These are phyloP conservation scores for Coriolopsis trogii DNA, from an alignment of 1,284 basidiomycete species.

Conservation along the genomic window DNA sequence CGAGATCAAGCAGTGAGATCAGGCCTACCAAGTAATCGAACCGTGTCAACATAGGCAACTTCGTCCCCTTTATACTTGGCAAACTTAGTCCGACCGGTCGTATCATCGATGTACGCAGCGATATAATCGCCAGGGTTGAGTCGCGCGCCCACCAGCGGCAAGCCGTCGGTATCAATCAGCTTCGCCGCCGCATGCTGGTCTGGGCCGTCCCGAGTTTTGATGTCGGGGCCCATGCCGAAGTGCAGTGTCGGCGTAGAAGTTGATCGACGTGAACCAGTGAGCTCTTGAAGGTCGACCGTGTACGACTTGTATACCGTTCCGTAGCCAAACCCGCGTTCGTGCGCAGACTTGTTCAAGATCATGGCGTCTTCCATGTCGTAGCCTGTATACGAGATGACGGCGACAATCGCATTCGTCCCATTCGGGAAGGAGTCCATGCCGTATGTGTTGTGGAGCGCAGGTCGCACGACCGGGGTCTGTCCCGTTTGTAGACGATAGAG, in stretches of 20 bases:
- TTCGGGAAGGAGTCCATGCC: constrained; percentile 99
- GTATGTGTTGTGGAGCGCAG: constrained; percentile 91
- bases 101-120: constrained; percentile 89
- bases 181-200: constrained; percentile 58
- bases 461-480: constrained; percentile 95
- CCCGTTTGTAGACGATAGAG: constrained; percentile 95
- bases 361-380: constrained; percentile 99
- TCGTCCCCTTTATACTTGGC: constrained; percentile 99
- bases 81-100: constrained; percentile 81
- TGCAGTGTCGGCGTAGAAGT: constrained; percentile 64
- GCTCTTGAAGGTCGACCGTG: constrained; percentile 88
- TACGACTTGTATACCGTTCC: constrained; percentile 98
- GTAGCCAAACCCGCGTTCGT: constrained; percentile 97
- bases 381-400: constrained; percentile 99
- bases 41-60: constrained; percentile 87
- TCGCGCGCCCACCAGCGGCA: constrained; percentile 79
- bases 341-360: constrained; percentile 99
- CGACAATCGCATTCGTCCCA: constrained; percentile 97
- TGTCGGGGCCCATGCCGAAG: constrained; percentile 87
- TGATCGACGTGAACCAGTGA: constrained; percentile 65
- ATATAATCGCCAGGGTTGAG: constrained; percentile 80
- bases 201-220: constrained; percentile 59
- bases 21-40: constrained; percentile 82
- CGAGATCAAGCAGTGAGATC: background rate
- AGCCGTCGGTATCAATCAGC: constrained; percentile 83